These are phyloP conservation scores for Exophiala spinifera DNA, from an alignment of 2,329 filamentous ascomycete species.

Conservation along the genomic window DNA sequence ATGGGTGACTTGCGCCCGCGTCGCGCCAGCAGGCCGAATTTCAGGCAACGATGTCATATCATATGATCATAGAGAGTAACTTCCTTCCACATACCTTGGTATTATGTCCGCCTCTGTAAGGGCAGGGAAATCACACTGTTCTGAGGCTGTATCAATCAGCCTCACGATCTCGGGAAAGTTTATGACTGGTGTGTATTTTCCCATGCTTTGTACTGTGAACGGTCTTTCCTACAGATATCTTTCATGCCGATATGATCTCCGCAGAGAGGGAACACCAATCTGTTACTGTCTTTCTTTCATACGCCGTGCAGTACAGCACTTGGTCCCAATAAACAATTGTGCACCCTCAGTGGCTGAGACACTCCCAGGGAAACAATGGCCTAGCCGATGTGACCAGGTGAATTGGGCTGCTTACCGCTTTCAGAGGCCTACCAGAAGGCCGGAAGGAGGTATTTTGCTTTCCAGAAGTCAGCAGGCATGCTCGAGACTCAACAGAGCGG, in stretches of 20 bases:
- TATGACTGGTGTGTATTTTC: too few relatives aligned
- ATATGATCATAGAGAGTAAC: not conserved
- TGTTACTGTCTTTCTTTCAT: not conserved
- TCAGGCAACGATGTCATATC: constrained; percentile 6
- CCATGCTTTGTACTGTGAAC: too few relatives aligned
- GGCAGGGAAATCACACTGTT: not conserved
- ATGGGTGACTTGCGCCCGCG: not conserved
- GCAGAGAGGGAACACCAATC: not conserved
- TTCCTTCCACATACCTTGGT: constrained; percentile 12
- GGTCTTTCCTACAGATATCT: not conserved
- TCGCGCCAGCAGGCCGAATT: not conserved
- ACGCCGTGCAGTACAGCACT: not conserved
- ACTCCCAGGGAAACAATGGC: not conserved
- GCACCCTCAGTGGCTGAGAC: not conserved
- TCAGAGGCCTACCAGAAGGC: not conserved
- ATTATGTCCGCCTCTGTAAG: not conserved
- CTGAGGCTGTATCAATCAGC: not conserved
- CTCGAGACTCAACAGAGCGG: not conserved
- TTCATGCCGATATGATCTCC: not conserved
- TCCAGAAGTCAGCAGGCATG: not conserved
- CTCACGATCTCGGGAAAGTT: not conserved
- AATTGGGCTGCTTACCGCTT: not conserved
- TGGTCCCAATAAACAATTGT: not conserved
- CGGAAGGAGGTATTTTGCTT: not conserved
- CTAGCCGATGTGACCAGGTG: not conserved